phyloP scores from a whole-genome alignment of 768 basidiomycete genomes.

The Auricularia sp. region DNA sequence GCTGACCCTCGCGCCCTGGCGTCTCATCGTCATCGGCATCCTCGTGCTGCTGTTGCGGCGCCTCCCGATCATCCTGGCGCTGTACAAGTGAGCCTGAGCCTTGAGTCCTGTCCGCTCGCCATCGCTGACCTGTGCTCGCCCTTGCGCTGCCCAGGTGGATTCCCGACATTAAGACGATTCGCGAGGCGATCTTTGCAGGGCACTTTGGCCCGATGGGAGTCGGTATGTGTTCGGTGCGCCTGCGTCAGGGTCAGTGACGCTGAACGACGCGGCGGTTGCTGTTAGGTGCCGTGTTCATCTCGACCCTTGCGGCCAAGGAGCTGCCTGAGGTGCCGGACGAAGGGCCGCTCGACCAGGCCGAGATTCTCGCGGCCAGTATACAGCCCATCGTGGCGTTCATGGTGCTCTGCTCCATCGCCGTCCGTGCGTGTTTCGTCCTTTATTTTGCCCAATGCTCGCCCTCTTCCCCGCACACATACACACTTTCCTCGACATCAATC shows the following conservation, averaged over 20 bases:
- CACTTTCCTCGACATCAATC: not conserved
- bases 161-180: constrained; percentile 88
- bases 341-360: constrained; percentile 46
- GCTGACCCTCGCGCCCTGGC: constrained; percentile 69
- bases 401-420: constrained; percentile 82
- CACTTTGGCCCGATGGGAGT: constrained; percentile 90
- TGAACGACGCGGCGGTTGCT: not conserved
- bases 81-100: constrained; percentile 35
- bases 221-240: constrained; percentile 27
- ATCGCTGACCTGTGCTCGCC: too few species aligned
- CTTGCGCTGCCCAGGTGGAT: constrained; percentile 48
- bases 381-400: constrained; percentile 93
- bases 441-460: not conserved
- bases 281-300: constrained; percentile 85
- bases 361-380: constrained; percentile 61
- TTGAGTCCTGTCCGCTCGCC: too few species aligned
- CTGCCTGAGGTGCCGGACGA: constrained; percentile 34
- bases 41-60: constrained; percentile 74
- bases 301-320: constrained; percentile 60
- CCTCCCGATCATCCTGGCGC: constrained; percentile 69
- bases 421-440: constrained; percentile 25
- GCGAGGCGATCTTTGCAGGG: constrained; percentile 89
- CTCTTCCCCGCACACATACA: not conserved
- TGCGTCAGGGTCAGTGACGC: constrained; percentile 2
- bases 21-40: constrained; percentile 74